Evolutionary conservation across 225 moss, liverwort and hornwort species (phyloP), one percentile per base, ranked within the genome.

Genomic region (Asterella californica): DNA sequence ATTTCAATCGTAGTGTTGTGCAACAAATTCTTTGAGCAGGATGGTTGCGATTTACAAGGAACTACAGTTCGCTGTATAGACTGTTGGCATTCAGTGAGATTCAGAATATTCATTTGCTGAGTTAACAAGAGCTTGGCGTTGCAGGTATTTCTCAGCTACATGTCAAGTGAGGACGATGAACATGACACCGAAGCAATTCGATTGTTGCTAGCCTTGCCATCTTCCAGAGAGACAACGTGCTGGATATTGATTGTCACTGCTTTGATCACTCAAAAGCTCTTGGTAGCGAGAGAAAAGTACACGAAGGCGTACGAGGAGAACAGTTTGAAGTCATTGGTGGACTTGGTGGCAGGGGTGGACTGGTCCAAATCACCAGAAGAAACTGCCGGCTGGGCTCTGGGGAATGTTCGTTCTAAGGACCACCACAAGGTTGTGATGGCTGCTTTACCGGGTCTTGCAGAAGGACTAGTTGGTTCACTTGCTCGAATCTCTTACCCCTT

Each of bases 81-180:
- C 18, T 24, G 21, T 22, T 2, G 9, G 27, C 15, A 32, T 29
- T 29, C n/a, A 52, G 2, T 29, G 29, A 30, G 29, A 32, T n/a
- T 12, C n/a, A 15, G 73, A 27, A 50, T 1, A 52, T 11, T 52
- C 15, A n/a, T n/a, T n/a, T 14, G 10, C 52, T 74, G 52, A 74
- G 22, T 12, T 52, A 30, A 32, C 15, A 22, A 22, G 74, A 21
- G 10, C 11, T 74, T 29, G 17, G 15, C 30, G 18, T 29, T 63
- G 76, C 76, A 76, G 76, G 76, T 76, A 8, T 76, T 76, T 76
- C 76, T 76, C 4, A 76, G 76, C 37, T 76, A 76, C 60, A 38
- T 76, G 19, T 76, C 60, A 29, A 37, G 37, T 29, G 76, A 76
- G 59, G 60, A 76, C 1, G 76, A 76, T 27, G 76, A 76, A 9